phyloP scores from a whole-genome alignment of 139 green algal genomes.

The Chlamydomonas schloesseri region DNA sequence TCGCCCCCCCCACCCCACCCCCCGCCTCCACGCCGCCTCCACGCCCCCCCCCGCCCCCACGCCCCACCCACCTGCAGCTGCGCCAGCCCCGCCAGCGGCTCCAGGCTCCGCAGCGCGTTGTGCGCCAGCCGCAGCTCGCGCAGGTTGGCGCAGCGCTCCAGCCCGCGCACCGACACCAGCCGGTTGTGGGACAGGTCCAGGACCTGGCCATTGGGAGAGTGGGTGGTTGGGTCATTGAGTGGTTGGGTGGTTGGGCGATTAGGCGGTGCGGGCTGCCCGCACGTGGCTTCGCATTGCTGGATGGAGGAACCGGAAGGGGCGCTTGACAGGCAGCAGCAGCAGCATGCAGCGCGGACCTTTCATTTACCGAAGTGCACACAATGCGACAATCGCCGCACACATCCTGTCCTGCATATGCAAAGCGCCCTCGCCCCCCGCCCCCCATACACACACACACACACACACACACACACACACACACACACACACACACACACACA shows the following conservation, averaged over 20 bases:
- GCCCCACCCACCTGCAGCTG: slow-evolving; percentile 37
- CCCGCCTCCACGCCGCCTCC: neutral
- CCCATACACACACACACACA: no score
- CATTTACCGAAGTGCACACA: no score
- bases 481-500: no score
- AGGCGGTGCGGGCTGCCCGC: no score
- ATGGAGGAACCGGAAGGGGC: no score
- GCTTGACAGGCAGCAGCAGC: no score
- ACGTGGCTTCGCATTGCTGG: no score
- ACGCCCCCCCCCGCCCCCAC: neutral
- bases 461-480: no score
- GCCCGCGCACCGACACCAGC: slow-evolving; percentile 30
- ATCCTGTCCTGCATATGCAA: no score
- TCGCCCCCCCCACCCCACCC: neutral
- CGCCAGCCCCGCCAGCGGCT: slow-evolving; percentile 36
- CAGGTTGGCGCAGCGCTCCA: slow-evolving; percentile 38
- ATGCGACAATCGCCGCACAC: no score
- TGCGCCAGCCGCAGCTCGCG: slow-evolving; percentile 45
- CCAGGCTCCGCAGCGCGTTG: slow-evolving; percentile 51
- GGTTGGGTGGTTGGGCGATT: neutral
- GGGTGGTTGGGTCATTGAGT: neutral
- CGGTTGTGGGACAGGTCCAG: slow-evolving; percentile 42
- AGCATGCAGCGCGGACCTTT: no score
- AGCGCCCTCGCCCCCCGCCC: no score
- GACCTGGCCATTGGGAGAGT: neutral